Conservation (phyloP, 148 eudicot genomes). For the Chenopodium suecicum region DNA sequence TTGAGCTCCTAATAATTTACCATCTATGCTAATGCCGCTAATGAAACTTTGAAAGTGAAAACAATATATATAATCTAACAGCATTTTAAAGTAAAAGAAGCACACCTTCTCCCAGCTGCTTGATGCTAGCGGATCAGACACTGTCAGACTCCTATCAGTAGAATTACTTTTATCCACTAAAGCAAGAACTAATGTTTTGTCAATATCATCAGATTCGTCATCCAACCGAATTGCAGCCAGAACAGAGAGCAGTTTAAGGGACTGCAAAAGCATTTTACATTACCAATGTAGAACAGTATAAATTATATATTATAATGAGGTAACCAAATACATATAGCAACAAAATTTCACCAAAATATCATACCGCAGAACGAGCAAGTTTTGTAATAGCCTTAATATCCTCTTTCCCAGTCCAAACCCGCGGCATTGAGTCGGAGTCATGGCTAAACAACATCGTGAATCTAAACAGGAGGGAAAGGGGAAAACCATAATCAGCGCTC, state of each 20-base stretch:
- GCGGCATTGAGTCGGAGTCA: conserved; percentile 97
- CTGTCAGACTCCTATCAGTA: conserved; percentile 42
- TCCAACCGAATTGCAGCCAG: conserved; percentile 93
- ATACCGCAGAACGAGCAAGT: conserved; percentile 86
- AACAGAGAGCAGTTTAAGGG: conserved; percentile 80
- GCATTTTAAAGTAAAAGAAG: neutral
- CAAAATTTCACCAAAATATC: conserved; percentile 15
- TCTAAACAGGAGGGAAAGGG: conserved; percentile 36
- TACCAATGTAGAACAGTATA: neutral
- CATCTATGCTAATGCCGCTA: no score
- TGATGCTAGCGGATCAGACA: conserved; percentile 79
- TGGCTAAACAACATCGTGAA: conserved; percentile 82
- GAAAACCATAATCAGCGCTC: conserved; percentile 16
- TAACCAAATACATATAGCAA: neutral
- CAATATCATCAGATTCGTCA: conserved; percentile 67
- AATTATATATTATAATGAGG: neutral
- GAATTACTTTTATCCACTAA: conserved; percentile 53
- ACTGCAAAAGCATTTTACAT: conserved; percentile 42
- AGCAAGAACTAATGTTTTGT: conserved; percentile 64
- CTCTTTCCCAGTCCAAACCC: conserved; percentile 97
- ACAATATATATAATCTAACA: no score
- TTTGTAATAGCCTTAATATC: conserved; percentile 88
- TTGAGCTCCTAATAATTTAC: no score
- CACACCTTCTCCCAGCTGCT: conserved; percentile 95
- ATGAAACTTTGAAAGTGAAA: no score